Percentiles rank a stretch among this genome's conserved stretches.
Evolutionary conservation across 176 grass and related monocot genomes (phyloP).

Genomic region (Musa schizocarpa): DNA sequence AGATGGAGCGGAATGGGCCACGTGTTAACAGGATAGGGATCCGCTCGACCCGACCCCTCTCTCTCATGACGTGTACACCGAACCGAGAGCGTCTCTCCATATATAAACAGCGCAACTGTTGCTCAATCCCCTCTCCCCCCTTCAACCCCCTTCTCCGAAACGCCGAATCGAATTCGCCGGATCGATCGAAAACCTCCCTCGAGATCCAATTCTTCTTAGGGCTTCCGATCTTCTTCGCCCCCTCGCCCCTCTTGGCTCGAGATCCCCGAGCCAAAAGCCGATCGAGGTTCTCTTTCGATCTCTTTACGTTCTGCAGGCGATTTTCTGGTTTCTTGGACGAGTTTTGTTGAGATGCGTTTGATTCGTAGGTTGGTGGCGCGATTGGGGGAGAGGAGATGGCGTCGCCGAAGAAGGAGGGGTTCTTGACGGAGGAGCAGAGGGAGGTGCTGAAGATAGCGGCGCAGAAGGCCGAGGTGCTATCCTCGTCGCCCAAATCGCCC

Average conservation of each 20-base stretch:
- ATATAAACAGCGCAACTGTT: background rate
- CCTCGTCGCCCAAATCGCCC: slow-evolving; percentile 48
- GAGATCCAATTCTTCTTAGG: slow-evolving; percentile 1
- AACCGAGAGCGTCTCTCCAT: background rate
- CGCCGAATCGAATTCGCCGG: slow-evolving; percentile 5
- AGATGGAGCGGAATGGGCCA: slow-evolving; percentile 1
- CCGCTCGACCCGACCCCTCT: background rate
- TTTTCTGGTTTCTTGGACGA: background rate
- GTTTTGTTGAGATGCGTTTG: background rate
- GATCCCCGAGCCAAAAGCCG: background rate
- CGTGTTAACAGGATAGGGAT: background rate
- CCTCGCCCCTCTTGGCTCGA: background rate
- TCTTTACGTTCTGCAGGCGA: background rate
- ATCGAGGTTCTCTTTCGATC: slow-evolving; percentile 1
- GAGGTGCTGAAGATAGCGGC: slow-evolving; percentile 71
- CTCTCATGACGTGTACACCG: background rate
- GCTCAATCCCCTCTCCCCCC: background rate
- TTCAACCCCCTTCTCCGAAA: background rate
- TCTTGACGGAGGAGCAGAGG: slow-evolving; percentile 85
- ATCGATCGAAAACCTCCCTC: background rate
- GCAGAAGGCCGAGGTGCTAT: slow-evolving; percentile 80
- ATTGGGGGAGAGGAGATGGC: slow-evolving; percentile 41
- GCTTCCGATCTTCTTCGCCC: background rate
- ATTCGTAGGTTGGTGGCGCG: background rate
- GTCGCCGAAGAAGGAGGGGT: slow-evolving; percentile 91